Percentiles rank a stretch among this genome's conserved stretches.
Conservation (phyloP, 1,139 yeast species). For the Keqinozyma sinolaborantium region DNA sequence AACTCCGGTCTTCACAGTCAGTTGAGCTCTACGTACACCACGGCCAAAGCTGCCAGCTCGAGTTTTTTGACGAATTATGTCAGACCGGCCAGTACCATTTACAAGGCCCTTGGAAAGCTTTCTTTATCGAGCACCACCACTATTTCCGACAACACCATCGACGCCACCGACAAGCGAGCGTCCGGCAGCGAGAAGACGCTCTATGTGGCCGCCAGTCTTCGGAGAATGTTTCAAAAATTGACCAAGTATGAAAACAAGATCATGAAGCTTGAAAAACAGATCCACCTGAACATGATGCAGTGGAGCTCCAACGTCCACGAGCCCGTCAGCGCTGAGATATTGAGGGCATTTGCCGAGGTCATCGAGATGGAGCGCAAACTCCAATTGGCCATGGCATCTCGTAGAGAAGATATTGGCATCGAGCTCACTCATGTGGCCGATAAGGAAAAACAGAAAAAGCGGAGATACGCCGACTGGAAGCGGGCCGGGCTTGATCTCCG, state of each 20-base stretch:
- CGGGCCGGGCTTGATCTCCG: constrained; percentile 33
- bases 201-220: not conserved
- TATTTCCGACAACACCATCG: not conserved
- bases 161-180: not conserved
- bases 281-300: not conserved
- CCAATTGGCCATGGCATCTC: constrained; percentile 1
- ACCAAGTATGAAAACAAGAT: not conserved
- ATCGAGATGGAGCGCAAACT: constrained; percentile 5
- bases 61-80: no score
- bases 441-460: constrained; percentile 47
- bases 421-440: constrained; percentile 45
- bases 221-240: not conserved
- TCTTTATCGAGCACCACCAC: not conserved
- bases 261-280: not conserved
- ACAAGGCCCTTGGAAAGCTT: not conserved
- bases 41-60: not conserved
- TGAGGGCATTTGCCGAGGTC: constrained; percentile 8
- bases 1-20: not conserved
- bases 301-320: constrained; percentile 8
- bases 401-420: constrained; percentile 14
- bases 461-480: constrained; percentile 27
- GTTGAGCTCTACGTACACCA: not conserved
- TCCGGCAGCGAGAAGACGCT: not conserved
- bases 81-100: not conserved
- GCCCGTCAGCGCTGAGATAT: constrained; percentile 3